Base-by-base conservation (phyloP, 768 basidiomycete genomes). In the Amylocystis lapponica region DNA sequence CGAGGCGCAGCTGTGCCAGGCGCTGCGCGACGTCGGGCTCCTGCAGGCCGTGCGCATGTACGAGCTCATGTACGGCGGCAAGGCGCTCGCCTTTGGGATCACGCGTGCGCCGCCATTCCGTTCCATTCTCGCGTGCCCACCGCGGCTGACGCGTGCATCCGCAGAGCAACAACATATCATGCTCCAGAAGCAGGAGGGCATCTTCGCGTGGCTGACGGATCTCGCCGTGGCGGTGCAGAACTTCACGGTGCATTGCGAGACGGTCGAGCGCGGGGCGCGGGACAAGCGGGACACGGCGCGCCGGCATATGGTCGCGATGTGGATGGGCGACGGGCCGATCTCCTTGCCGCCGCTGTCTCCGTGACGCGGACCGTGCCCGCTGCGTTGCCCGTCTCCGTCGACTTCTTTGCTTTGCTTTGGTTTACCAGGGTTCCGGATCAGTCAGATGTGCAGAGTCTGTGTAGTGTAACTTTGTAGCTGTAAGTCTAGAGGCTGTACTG, bases 61-160 rank as follows among this genome's bases (percentile, higher is more conserved):
- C 46, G 47, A 49, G 22, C 50, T 54, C 42, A 54, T 54, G 53
- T 54, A 54, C 36, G 53, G 53, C 36, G 53, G 53, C n/a, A 47
- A 46, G 27, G 25, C 35, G 19, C 48, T 54, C 27, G 47, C 37
- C 38, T 51, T 51, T 44, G 53, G 53, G 32, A 54, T 54, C 43
- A 45, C 50, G 5, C 50, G 53, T 54, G 30, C 34, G 10, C 37
- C 13, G 26, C 10, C 31, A 2, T 12, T 13, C 19, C 27, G 19
- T 8, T 23, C 32, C 25, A 10, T 25, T 32, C 16, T 13, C 4
- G n/a, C 13, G 5, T 12, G 14, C n/a, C n/a, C n/a, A n/a, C 14
- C 23, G 6, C 37, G 10, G 7, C 27, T 40, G 25, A 19, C 30
- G 14, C 1, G 10, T 10, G 16, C 38, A 25, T 16, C 0, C n/a